Evolutionary conservation across 2,329 filamentous ascomycete species (phyloP).

Genomic region (Biscogniauxia sp.): DNA sequence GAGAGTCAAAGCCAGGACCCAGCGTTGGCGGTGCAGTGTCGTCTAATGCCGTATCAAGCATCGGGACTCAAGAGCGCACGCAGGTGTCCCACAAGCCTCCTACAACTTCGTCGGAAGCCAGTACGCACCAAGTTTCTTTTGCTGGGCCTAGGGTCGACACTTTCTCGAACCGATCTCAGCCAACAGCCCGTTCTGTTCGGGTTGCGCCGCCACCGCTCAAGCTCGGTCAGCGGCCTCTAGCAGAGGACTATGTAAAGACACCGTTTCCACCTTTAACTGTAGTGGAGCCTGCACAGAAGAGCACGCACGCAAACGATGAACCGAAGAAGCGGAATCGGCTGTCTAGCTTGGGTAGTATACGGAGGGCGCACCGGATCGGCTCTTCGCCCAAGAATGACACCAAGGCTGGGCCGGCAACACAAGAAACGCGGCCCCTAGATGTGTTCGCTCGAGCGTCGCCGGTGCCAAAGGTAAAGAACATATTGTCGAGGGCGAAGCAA

Average conservation of each 20-base stretch:
- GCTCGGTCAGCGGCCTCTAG: constrained; percentile 18
- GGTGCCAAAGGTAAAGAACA: constrained; percentile 20
- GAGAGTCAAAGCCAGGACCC: constrained; percentile 19
- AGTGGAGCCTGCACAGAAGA: constrained; percentile 9
- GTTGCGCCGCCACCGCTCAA: constrained; percentile 23
- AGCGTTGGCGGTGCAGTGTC: constrained; percentile 6
- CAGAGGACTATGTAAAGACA: constrained; percentile 23
- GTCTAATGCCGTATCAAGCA: background rate
- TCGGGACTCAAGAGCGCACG: background rate
- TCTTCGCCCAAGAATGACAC: constrained; percentile 5
- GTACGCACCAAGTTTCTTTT: constrained; percentile 18
- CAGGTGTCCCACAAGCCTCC: background rate
- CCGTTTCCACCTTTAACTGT: constrained; percentile 17
- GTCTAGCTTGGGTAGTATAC: constrained; percentile 14
- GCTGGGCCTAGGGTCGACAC: constrained; percentile 8
- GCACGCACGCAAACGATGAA: constrained; percentile 4
- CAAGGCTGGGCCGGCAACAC: background rate
- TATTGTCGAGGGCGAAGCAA: constrained; percentile 25
- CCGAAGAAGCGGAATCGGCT: constrained; percentile 14
- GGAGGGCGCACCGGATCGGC: constrained; percentile 2
- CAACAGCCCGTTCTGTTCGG: background rate
- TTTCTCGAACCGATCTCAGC: constrained; percentile 16
- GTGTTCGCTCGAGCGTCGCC: constrained; percentile 7
- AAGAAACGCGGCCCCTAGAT: constrained; percentile 4
- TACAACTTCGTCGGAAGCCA: background rate